Evolutionary conservation across 768 basidiomycete genomes (phyloP).

Genomic region (Cystofilobasidium ferigula): DNA sequence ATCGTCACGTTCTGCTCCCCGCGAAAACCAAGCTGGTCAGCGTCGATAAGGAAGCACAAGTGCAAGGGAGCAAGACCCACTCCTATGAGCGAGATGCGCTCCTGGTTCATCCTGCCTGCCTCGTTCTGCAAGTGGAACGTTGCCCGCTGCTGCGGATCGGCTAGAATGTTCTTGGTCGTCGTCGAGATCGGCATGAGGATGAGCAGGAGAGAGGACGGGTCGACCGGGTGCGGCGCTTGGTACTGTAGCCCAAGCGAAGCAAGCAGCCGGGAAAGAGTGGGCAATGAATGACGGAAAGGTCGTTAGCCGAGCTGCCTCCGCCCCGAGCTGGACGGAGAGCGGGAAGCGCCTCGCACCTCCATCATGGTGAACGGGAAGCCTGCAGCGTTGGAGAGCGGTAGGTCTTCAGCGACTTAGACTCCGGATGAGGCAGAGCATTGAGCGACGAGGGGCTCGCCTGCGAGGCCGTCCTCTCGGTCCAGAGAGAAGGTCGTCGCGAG

Average conservation of each 20-base stretch:
- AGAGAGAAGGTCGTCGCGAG: slow-evolving; percentile 10
- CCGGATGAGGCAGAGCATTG: not conserved
- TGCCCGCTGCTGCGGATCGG: not conserved
- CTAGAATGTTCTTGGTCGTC: slow-evolving; percentile 5
- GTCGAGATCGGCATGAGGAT: slow-evolving; percentile 24
- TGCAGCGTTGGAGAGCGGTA: not conserved
- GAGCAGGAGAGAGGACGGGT: slow-evolving; percentile 8
- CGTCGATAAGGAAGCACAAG: not conserved
- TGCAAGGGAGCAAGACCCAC: not conserved
- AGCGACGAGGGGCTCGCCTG: not conserved
- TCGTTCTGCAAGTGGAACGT: slow-evolving; percentile 9
- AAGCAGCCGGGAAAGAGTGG: not conserved
- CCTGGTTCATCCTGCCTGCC: slow-evolving; percentile 8
- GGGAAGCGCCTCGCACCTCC: slow-evolving; percentile 4
- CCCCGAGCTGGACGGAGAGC: not conserved
- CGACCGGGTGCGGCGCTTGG: slow-evolving; percentile 13
- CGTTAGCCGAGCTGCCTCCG: not conserved
- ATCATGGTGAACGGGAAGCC: slow-evolving; percentile 14
- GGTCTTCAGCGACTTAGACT: not conserved
- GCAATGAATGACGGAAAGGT: not conserved
- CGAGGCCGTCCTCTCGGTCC: not conserved
- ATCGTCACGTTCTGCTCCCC: slow-evolving; percentile 5
- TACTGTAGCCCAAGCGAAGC: not conserved
- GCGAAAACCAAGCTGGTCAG: not conserved
- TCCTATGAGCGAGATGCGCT: slow-evolving; percentile 16